These are phyloP conservation scores for Candida parachauliodes DNA, from an alignment of 805 yeast genomes.

Conservation along the genomic window DNA sequence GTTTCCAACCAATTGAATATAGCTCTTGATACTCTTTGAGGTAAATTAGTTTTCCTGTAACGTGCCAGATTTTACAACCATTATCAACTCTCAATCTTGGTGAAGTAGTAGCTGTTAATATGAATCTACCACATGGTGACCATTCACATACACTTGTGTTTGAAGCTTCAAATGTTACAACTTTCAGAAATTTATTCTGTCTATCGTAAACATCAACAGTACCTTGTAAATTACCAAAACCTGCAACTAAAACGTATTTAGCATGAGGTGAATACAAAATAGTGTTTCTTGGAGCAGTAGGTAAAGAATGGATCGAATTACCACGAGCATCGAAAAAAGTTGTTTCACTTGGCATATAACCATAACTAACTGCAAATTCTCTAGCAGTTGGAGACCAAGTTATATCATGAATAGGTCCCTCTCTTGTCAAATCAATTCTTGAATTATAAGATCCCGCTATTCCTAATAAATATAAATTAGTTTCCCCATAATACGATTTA, in stretches of 20 bases:
- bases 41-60: constrained; percentile 75
- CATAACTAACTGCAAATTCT: constrained; percentile 96
- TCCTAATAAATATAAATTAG: constrained; percentile 84
- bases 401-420: constrained; percentile 96
- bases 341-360: constrained; percentile 96
- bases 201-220: constrained; percentile 93
- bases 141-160: constrained; percentile 96
- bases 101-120: constrained; percentile 93
- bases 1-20: constrained; percentile 81
- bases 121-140: constrained; percentile 95
- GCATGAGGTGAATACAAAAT: constrained; percentile 93
- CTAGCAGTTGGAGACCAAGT: constrained; percentile 96
- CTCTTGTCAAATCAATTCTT: constrained; percentile 80
- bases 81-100: constrained; percentile 97
- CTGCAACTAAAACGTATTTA: constrained; percentile 85
- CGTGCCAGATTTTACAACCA: constrained; percentile 92
- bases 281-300: constrained; percentile 86
- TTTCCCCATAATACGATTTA: constrained; percentile 95
- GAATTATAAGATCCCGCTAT: constrained; percentile 91
- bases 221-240: constrained; percentile 97
- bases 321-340: constrained; percentile 95
- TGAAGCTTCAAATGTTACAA: constrained; percentile 82
- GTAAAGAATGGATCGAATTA: constrained; percentile 74
- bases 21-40: constrained; percentile 80
- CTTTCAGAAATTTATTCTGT: constrained; percentile 74